Base-by-base conservation (phyloP, 495 filamentous ascomycete species). In the Xylaria acuta region DNA sequence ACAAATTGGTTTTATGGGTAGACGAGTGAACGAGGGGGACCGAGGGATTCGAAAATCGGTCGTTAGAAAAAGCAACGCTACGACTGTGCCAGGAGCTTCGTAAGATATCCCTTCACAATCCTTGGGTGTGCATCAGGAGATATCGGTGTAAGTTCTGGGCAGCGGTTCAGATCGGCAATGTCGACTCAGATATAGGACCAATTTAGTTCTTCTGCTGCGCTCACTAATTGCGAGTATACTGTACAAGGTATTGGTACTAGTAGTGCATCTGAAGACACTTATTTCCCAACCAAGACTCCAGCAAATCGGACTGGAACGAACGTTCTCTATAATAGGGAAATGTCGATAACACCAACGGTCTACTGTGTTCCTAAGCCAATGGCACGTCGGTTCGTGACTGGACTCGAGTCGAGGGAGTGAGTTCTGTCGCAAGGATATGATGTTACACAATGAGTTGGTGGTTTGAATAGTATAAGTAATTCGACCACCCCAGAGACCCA, bases 51-150 rank as follows among this genome's bases (percentile, higher is more conserved):
- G 38, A 64, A 54, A 45, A 40, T 12, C 53, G 3, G 60, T 43
- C 36, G 47, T 56, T 43, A 2, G 7, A 66, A 20, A 49, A 20
- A 49, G 20, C 18, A 18, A 18, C 36, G 30, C 47, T 71, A 63
- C 38, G 43, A 32, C 11, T 45, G 5, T 60, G 25, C 69, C 40
- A 18, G 63, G 14, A 51, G 43, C 7, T 38, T 64, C 27, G 38
- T 20, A 25, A 41, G 30, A 67, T 56, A 27, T 8, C 30, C 45
- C 49, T 72, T 67, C 41, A 60, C 38, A 14, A 53, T 30, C 11
- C 30, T 53, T 38, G n/a, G 34, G 40, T 34, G 53, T 67, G 62
- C 70, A 67, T 60, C 62, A 66, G 43, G n/a, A 53, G 22, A 27
- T 45, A 41, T 32, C n/a, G 11, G 11, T 56, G 22, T 45, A 71